Evolutionary conservation across 352 stramenopile genomes (phyloP).

Genomic region (Phytophthora hibernalis): DNA sequence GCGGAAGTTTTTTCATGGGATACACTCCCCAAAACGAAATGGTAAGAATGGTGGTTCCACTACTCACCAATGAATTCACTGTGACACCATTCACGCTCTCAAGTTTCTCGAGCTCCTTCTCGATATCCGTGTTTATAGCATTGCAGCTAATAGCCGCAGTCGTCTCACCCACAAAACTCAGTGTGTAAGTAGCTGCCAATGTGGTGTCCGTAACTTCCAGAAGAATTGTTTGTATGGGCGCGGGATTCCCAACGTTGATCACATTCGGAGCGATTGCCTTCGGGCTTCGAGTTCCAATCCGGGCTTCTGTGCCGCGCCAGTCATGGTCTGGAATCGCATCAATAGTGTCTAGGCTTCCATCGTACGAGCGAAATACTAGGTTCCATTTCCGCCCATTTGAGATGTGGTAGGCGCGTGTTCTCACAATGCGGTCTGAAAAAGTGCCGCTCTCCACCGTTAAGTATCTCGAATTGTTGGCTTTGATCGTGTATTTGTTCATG

Average conservation of each 20-base stretch:
- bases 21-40: slow-evolving; percentile 90
- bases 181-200: too few relatives aligned
- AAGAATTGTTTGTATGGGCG: slow-evolving; percentile 58
- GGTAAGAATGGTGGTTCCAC: slow-evolving; percentile 78
- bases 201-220: too few relatives aligned
- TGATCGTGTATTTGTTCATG: slow-evolving; percentile 59
- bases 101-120: slow-evolving; percentile 44
- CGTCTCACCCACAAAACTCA: slow-evolving; percentile 61
- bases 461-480: slow-evolving; percentile 34
- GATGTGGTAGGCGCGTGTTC: slow-evolving; percentile 40
- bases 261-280: slow-evolving; percentile 51
- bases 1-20: slow-evolving; percentile 55
- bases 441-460: slow-evolving; percentile 52
- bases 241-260: slow-evolving; percentile 62
- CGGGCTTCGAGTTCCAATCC: slow-evolving; percentile 54
- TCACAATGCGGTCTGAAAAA: slow-evolving; percentile 54
- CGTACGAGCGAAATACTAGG: slow-evolving; percentile 75
- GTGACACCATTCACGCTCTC: slow-evolving; percentile 63
- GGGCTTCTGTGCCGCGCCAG: slow-evolving; percentile 61
- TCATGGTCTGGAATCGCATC: slow-evolving; percentile 66
- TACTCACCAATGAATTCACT: slow-evolving; percentile 45
- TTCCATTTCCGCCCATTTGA: slow-evolving; percentile 65
- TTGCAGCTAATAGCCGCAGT: slow-evolving; percentile 51
- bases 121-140: slow-evolving; percentile 10
- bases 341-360: slow-evolving; percentile 59